Conservation (phyloP, 2,329 filamentous ascomycete species). For the Diaporthe sp. region DNA sequence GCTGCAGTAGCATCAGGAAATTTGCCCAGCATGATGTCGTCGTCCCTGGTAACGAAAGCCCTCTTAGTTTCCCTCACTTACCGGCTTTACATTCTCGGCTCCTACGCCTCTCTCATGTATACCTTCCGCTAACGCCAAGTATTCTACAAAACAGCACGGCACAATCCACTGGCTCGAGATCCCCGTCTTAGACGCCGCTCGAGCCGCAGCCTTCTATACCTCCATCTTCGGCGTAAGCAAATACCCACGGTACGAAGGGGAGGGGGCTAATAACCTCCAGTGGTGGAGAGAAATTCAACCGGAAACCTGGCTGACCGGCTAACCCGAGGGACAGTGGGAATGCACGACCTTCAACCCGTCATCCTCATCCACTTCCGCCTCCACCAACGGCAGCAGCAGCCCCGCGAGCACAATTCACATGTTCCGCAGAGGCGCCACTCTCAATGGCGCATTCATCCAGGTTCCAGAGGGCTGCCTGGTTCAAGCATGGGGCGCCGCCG, state of each 20-base stretch:
- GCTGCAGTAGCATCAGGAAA: neutral
- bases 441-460: slow-evolving; percentile 51
- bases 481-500: slow-evolving; percentile 48
- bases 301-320: neutral
- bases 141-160: slow-evolving; percentile 44
- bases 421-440: slow-evolving; percentile 49
- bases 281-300: neutral
- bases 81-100: neutral
- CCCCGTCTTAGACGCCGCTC: slow-evolving; percentile 52
- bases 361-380: slow-evolving; percentile 29
- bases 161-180: slow-evolving; percentile 57
- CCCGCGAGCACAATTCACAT: slow-evolving; percentile 50
- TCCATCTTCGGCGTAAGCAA: slow-evolving; percentile 48
- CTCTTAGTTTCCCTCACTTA: neutral
- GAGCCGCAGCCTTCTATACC: slow-evolving; percentile 56
- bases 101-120: neutral
- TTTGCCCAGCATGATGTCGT: neutral
- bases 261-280: neutral
- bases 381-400: slow-evolving; percentile 39
- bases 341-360: slow-evolving; percentile 44
- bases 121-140: neutral
- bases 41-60: neutral
- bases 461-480: slow-evolving; percentile 52
- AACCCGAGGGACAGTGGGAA: slow-evolving; percentile 47
- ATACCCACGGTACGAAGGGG: neutral